phyloP scores from a whole-genome alignment of 306 rosid genomes.

The Lagenaria siceraria region DNA sequence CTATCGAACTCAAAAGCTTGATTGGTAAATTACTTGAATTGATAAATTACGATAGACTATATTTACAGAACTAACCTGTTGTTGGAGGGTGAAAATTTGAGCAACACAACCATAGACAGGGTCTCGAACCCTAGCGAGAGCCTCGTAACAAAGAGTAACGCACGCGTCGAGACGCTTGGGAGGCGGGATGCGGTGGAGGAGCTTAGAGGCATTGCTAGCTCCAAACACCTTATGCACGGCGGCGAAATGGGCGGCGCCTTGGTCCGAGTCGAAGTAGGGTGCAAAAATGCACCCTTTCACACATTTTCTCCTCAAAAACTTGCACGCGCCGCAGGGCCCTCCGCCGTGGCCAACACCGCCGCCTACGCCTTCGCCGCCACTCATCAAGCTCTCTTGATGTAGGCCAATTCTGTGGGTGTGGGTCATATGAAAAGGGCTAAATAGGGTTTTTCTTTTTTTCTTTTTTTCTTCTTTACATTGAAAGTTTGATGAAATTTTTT shows the following conservation, averaged over 20 bases:
- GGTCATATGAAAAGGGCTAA: neutral
- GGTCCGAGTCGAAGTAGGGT: slow-evolving; percentile 74
- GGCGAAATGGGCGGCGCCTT: slow-evolving; percentile 78
- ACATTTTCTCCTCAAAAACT: slow-evolving; percentile 71
- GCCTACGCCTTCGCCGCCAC: slow-evolving; percentile 4
- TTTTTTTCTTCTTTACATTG: neutral
- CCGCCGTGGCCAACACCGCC: neutral
- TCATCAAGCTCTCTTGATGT: slow-evolving; percentile 2
- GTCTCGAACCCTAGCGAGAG: slow-evolving; percentile 67
- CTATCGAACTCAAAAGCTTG: no score
- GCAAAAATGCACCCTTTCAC: slow-evolving; percentile 78
- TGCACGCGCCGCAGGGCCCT: slow-evolving; percentile 99
- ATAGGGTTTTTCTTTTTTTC: neutral
- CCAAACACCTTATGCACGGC: slow-evolving; percentile 94
- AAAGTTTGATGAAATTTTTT: neutral
- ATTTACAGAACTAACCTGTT: slow-evolving; percentile 36
- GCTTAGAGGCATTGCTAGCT: slow-evolving; percentile 94
- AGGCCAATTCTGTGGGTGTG: neutral
- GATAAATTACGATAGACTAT: no score
- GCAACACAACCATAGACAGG: slow-evolving; percentile 80
- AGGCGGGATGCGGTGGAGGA: slow-evolving; percentile 47
- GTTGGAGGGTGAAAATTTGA: slow-evolving; percentile 79
- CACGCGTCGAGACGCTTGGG: slow-evolving; percentile 66
- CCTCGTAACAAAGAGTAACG: slow-evolving; percentile 72
- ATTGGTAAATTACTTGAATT: neutral